Percentiles rank a stretch among this genome's conserved stretches.
Evolutionary conservation across 331 rosid genomes (phyloP).

Genomic region (Saraca asoca): DNA sequence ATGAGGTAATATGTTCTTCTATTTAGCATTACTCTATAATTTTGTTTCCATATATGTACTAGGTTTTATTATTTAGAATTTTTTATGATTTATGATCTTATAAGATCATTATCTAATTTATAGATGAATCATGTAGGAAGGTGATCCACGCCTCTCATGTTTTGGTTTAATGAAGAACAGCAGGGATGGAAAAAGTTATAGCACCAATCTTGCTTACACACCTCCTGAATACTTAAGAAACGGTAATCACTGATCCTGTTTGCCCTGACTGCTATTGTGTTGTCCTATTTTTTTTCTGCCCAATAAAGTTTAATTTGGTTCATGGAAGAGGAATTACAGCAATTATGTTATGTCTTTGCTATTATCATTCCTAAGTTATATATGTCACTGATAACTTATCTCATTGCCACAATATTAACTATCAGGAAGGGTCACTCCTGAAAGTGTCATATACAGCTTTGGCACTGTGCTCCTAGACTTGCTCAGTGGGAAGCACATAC

Average conservation of each 20-base stretch:
- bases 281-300: slow-evolving; percentile 11
- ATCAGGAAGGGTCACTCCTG: slow-evolving; percentile 96
- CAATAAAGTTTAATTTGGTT: background rate
- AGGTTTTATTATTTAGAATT: background rate
- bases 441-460: slow-evolving; percentile 95
- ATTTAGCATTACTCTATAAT: background rate
- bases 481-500: slow-evolving; percentile 97
- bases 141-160: slow-evolving; percentile 96
- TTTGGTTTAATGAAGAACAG: slow-evolving; percentile 97
- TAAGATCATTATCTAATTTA: slow-evolving; percentile 24
- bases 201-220: slow-evolving; percentile 94
- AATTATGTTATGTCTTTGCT: background rate
- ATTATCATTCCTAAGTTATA: background rate
- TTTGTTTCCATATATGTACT: background rate
- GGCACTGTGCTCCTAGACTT: slow-evolving; percentile 95
- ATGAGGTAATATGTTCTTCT: slow-evolving; percentile 53
- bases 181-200: slow-evolving; percentile 90
- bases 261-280: slow-evolving; percentile 22
- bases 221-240: slow-evolving; percentile 96
- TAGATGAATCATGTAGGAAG: slow-evolving; percentile 58
- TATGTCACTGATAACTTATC: background rate
- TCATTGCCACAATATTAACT: slow-evolving; percentile 18
- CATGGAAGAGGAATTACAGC: background rate
- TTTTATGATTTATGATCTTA: background rate
- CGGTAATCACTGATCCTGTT: slow-evolving; percentile 50